These are phyloP conservation scores for Ophiostoma novo-ulmi DNA, from an alignment of 2,329 filamentous ascomycete genomes.

Conservation along the genomic window DNA sequence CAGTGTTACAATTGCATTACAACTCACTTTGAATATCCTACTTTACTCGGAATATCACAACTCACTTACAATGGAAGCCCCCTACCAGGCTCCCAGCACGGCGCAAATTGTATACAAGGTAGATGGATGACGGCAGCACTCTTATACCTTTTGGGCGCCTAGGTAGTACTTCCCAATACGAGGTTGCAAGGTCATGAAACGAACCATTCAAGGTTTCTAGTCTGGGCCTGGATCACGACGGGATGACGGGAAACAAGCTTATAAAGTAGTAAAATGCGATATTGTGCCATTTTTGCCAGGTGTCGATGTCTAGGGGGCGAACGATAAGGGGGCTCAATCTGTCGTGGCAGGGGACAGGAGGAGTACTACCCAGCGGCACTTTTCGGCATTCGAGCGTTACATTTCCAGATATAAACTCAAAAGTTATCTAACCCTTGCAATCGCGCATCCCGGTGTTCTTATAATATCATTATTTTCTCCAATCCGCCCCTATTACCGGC, in stretches of 20 bases:
- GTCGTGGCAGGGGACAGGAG: not conserved
- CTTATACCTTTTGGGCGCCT: not conserved
- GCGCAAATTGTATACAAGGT: not conserved
- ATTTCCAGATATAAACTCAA: not conserved
- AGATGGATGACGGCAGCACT: not conserved
- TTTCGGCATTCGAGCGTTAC: not conserved
- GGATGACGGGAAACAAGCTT: not conserved
- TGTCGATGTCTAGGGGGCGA: not conserved
- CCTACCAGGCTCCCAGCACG: not conserved
- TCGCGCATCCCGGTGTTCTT: not conserved
- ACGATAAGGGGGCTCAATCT: not conserved
- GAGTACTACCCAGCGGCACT: not conserved
- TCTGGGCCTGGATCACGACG: not conserved
- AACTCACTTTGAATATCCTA: not conserved
- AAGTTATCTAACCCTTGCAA: not conserved
- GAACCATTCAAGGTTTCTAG: not conserved
- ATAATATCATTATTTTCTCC: not conserved
- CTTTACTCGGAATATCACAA: not conserved
- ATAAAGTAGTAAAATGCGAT: not conserved
- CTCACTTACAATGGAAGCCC: not conserved
- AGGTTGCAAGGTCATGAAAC: not conserved
- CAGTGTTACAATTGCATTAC: not conserved
- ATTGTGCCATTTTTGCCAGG: not conserved
- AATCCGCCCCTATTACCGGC: not conserved
- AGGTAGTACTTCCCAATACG: not conserved